These are phyloP conservation scores for Pichia kluyveri DNA, from an alignment of 805 yeast genomes.

Conservation along the genomic window DNA sequence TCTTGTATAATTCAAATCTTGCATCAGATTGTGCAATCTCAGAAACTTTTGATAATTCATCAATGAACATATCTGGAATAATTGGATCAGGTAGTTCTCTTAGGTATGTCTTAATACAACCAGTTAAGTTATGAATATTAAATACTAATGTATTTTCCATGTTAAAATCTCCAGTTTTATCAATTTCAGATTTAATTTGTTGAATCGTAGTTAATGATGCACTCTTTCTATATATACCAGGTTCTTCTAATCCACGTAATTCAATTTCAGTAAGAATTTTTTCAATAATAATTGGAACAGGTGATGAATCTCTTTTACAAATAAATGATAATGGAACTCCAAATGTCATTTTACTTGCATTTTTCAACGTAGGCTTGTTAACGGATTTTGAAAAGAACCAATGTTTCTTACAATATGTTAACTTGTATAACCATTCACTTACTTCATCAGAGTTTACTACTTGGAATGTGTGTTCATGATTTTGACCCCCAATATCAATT, in stretches of 20 bases:
- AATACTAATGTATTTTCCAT: constrained; percentile 36
- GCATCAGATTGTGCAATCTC: constrained; percentile 15
- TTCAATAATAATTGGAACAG: constrained; percentile 58
- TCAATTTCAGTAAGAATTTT: constrained; percentile 70
- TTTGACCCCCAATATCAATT: constrained; percentile 29
- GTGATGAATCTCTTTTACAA: constrained; percentile 59
- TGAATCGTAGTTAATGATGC: constrained; percentile 41
- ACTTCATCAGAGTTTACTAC: constrained; percentile 52
- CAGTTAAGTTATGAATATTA: constrained; percentile 81
- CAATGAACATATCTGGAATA: constrained; percentile 58
- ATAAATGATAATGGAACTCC: constrained; percentile 78
- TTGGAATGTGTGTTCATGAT: constrained; percentile 48
- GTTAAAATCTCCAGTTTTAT: constrained; percentile 37
- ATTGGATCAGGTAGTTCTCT: constrained; percentile 84
- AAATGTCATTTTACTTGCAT: constrained; percentile 40
- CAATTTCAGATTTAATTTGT: constrained; percentile 35
- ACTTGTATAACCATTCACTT: constrained; percentile 60
- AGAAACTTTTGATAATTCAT: constrained; percentile 38
- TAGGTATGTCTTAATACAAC: constrained; percentile 74
- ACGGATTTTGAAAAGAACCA: constrained; percentile 41
- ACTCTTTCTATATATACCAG: constrained; percentile 76
- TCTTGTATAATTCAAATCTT: constrained; percentile 20
- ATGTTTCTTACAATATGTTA: constrained; percentile 41
- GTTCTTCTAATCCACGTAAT: constrained; percentile 78
- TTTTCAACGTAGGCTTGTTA: constrained; percentile 16